phyloP scores from a whole-genome alignment of 23 red algal genomes.

The Gracilaria domingensis region DNA sequence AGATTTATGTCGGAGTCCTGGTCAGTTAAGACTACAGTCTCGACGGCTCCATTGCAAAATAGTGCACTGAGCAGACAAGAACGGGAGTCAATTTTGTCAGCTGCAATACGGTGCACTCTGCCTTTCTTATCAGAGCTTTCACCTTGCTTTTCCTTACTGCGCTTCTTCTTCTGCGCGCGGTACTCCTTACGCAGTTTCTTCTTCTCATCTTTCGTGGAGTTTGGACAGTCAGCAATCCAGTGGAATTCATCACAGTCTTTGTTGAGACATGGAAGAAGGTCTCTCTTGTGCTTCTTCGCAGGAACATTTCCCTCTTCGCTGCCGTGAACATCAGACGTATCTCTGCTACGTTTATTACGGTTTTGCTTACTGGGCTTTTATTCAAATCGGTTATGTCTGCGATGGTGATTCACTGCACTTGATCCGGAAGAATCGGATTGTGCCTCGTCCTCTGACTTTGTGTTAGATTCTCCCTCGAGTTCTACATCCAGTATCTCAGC shows the following conservation, averaged over 20 bases:
- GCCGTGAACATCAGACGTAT: background rate
- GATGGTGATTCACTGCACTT: no score
- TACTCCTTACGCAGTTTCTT: background rate
- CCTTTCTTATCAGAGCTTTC: background rate
- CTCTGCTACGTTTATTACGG: no score
- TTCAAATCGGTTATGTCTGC: background rate
- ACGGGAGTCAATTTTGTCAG: constrained; percentile 11
- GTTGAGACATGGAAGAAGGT: constrained; percentile 6
- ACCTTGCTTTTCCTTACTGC: background rate
- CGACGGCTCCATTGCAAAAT: constrained; percentile 7
- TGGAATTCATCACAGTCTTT: background rate
- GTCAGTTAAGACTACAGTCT: constrained; percentile 7
- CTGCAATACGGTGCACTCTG: constrained; percentile 20
- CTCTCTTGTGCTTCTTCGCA: background rate
- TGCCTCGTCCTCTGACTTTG: no score
- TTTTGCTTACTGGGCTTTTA: background rate
- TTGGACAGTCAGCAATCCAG: background rate
- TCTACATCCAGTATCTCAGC: constrained; percentile 21
- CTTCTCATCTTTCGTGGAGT: background rate
- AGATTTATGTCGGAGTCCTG: constrained; percentile 23
- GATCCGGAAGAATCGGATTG: no score
- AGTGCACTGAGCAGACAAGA: background rate
- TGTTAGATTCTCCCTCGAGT: background rate
- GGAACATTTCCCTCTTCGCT: background rate
- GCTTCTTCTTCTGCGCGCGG: background rate